phyloP scores from a whole-genome alignment of 345 rosid genomes.

The Triadica sebifera region DNA sequence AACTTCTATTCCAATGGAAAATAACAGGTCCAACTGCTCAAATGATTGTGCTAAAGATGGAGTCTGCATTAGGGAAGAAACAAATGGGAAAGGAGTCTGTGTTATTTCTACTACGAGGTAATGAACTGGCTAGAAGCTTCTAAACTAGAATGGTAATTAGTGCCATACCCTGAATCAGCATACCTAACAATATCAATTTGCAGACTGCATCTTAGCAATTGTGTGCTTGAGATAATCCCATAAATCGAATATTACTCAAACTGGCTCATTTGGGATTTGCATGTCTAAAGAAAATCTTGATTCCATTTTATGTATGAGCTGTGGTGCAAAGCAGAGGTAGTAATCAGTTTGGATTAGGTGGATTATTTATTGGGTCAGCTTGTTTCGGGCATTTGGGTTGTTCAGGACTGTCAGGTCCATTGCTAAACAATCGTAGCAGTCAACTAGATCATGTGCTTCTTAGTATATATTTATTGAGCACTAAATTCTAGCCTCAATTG shows the following conservation, averaged over 20 bases:
- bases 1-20: conserved; percentile 52
- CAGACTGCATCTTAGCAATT: not conserved
- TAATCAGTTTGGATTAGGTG: not conserved
- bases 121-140: not conserved
- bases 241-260: not conserved
- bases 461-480: not conserved
- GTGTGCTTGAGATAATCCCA: not conserved
- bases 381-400: not conserved
- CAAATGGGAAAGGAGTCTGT: conserved; percentile 60
- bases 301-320: not conserved
- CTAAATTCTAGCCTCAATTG: not conserved
- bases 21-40: conserved; percentile 49
- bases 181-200: not conserved
- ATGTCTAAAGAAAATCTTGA: not conserved
- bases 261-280: not conserved
- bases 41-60: conserved; percentile 55
- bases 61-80: conserved; percentile 78
- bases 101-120: conserved; percentile 88
- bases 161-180: not conserved
- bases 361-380: not conserved
- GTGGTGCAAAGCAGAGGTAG: not conserved
- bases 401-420: not conserved
- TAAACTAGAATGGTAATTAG: not conserved
- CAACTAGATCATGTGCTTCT: not conserved
- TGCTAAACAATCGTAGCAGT: not conserved